Evolutionary conservation across 257 asterid genomes (phyloP).

Genomic region (Dorcoceras hygrometricum): DNA sequence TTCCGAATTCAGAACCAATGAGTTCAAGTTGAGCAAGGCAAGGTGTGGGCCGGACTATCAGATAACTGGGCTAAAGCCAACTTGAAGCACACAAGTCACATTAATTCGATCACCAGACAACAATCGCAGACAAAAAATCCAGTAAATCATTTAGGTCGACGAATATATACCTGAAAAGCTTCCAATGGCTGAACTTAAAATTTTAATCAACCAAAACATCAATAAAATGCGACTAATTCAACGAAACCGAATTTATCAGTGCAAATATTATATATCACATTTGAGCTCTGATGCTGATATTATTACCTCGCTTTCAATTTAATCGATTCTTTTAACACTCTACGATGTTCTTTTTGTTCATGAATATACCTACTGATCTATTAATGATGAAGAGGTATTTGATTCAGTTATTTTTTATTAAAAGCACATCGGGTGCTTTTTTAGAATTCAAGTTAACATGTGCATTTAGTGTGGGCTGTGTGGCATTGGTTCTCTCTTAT

Average conservation of each 20-base stretch:
- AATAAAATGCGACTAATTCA: too few species aligned
- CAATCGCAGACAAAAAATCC: too few species aligned
- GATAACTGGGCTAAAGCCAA: neutral
- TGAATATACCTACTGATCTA: neutral
- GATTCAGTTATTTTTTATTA: constrained; percentile 1
- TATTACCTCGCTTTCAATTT: neutral
- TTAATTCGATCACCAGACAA: too few species aligned
- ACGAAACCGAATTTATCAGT: neutral
- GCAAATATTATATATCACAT: neutral
- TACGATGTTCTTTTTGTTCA: neutral
- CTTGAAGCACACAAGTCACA: too few species aligned
- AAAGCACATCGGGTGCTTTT: neutral
- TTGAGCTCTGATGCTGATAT: neutral
- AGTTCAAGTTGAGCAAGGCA: too few species aligned
- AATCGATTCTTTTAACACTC: neutral
- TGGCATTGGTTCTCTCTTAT: neutral
- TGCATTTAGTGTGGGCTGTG: neutral
- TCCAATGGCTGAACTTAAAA: too few species aligned
- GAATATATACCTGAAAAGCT: too few species aligned
- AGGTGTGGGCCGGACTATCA: neutral
- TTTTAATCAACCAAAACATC: too few species aligned
- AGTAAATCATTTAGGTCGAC: too few species aligned
- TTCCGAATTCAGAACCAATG: neutral
- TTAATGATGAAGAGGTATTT: neutral
- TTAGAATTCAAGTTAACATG: neutral